These are phyloP conservation scores for Thalassiosira livingstoniorum DNA, from an alignment of 352 stramenopile species.

Conservation along the genomic window DNA sequence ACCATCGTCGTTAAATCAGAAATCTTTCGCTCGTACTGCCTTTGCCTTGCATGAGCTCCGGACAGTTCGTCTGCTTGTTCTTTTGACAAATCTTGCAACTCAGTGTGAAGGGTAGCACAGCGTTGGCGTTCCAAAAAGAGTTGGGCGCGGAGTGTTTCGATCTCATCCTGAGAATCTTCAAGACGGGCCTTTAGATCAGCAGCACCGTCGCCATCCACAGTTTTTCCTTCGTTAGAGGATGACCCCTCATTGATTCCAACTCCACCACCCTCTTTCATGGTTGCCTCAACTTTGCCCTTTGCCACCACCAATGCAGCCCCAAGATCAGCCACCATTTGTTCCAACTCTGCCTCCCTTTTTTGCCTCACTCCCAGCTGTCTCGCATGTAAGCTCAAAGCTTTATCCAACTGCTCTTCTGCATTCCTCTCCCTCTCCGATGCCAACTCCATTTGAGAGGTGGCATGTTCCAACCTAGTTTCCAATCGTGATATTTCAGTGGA, in stretches of 20 bases:
- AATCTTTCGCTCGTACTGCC: constrained; percentile 73
- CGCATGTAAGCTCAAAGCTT: constrained; percentile 72
- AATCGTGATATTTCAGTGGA: constrained; percentile 60
- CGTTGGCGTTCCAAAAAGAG: constrained; percentile 72
- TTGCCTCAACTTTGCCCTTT: constrained; percentile 66
- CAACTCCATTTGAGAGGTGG: constrained; percentile 59
- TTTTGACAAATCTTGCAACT: constrained; percentile 75
- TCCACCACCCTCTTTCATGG: constrained; percentile 23
- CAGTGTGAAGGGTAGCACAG: constrained; percentile 66
- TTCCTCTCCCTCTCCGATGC: constrained; percentile 67
- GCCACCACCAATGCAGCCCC: constrained; percentile 71
- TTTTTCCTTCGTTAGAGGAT: constrained; percentile 54
- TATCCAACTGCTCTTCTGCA: constrained; percentile 79
- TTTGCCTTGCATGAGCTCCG: constrained; percentile 54
- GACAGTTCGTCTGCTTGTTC: constrained; percentile 72
- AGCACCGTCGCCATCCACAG: constrained; percentile 63
- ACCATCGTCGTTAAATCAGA: constrained; percentile 72
- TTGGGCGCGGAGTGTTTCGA: constrained; percentile 72
- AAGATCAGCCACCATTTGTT: constrained; percentile 80
- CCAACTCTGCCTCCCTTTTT: constrained; percentile 76
- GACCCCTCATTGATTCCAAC: constrained; percentile 38
- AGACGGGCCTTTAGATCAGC: constrained; percentile 49
- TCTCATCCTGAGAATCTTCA: constrained; percentile 67
- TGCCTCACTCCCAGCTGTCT: constrained; percentile 75
- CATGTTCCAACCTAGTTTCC: constrained; percentile 68